Percentiles rank a stretch among this genome's conserved stretches.
These are phyloP conservation scores for Leishmania martiniquensis DNA, from an alignment of 208 protist genomes.

Conservation along the genomic window DNA sequence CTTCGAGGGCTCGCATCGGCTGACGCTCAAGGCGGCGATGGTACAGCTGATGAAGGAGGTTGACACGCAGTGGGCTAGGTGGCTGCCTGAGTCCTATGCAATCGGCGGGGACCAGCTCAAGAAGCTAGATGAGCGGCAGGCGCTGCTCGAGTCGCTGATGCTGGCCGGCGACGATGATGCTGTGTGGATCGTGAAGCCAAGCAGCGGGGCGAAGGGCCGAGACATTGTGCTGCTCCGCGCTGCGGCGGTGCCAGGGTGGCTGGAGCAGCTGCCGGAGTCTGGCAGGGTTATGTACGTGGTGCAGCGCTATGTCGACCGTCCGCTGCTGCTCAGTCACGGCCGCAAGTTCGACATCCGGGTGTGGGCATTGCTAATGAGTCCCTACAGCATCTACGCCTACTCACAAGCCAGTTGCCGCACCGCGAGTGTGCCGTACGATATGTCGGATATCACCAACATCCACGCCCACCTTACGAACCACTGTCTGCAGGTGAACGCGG, in stretches of 20 bases:
- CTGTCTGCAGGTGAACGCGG: conserved; percentile 71
- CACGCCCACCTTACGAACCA: conserved; percentile 91
- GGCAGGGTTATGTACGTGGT: conserved; percentile 58
- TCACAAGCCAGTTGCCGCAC: conserved; percentile 87
- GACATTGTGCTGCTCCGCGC: conserved; percentile 63
- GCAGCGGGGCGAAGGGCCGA: conserved; percentile 77
- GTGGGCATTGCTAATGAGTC: conserved; percentile 73
- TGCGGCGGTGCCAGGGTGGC: conserved; percentile 37
- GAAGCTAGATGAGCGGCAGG: conserved; percentile 54
- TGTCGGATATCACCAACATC: conserved; percentile 46
- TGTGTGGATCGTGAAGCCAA: conserved; percentile 91
- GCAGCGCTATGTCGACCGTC: conserved; percentile 87
- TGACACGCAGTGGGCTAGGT: conserved; percentile 49
- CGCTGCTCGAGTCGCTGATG: conserved; percentile 41
- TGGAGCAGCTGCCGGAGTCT: conserved; percentile 35
- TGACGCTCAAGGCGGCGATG: conserved; percentile 88
- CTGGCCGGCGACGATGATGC: conserved; percentile 22
- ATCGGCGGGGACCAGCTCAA: conserved; percentile 64
- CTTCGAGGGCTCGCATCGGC: conserved; percentile 77
- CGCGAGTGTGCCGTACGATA: conserved; percentile 60
- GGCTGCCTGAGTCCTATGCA: conserved; percentile 83
- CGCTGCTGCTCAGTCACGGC: conserved; percentile 70
- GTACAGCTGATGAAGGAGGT: conserved; percentile 49
- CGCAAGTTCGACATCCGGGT: conserved; percentile 93
- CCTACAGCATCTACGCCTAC: conserved; percentile 83